phyloP scores from a whole-genome alignment of 345 rosid genomes.

The Heritiera fomes region DNA sequence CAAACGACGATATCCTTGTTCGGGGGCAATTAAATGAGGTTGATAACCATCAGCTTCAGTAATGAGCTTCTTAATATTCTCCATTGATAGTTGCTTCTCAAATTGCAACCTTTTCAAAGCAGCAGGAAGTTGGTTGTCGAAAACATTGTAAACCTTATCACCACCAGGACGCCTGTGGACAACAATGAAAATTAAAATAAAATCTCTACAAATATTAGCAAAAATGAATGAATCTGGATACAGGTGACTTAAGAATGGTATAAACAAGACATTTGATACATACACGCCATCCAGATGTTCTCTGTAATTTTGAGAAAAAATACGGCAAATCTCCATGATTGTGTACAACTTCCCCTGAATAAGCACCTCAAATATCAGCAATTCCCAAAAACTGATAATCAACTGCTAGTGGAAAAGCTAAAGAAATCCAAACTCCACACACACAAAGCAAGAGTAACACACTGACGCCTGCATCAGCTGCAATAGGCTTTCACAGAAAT shows the following conservation, averaged over 20 bases:
- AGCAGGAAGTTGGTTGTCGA: constrained; percentile 98
- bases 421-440: constrained; percentile 12
- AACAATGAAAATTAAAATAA: constrained; percentile 11
- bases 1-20: constrained; percentile 98
- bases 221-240: constrained; percentile 10
- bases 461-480: constrained; percentile 97
- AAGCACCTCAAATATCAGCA: constrained; percentile 26
- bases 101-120: constrained; percentile 97
- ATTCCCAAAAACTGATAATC: constrained; percentile 9
- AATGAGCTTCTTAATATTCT: constrained; percentile 90
- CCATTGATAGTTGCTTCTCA: constrained; percentile 98
- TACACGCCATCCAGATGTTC: constrained; percentile 99
- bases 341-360: constrained; percentile 90
- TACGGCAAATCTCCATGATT: constrained; percentile 97
- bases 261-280: constrained; percentile 25
- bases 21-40: constrained; percentile 99
- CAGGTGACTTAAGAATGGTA: constrained; percentile 14
- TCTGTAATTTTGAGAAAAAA: constrained; percentile 87
- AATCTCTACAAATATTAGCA: neutral
- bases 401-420: constrained; percentile 13
- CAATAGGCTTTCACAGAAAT: constrained; percentile 97
- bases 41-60: constrained; percentile 99
- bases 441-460: constrained; percentile 8
- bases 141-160: constrained; percentile 87
- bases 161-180: constrained; percentile 91